Evolutionary conservation across 352 stramenopile genomes (phyloP).

Genomic region (Phytophthora ramorum): DNA sequence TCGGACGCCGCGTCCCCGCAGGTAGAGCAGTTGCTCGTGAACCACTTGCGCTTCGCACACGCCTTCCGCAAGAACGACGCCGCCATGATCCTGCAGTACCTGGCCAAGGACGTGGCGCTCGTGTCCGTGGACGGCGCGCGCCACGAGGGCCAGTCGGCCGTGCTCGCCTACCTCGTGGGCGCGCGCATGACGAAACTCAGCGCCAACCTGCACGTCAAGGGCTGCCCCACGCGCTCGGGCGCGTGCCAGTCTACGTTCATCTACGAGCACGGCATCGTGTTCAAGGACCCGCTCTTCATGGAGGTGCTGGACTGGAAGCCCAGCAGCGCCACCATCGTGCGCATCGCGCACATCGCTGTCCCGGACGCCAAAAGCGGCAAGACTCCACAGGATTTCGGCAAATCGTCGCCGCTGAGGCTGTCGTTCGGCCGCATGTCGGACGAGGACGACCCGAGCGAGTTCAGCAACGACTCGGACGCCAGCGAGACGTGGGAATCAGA

Average conservation of each 20-base stretch:
- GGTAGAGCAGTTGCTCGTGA: conserved; percentile 59
- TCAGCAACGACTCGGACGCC: conserved; percentile 33
- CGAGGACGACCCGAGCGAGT: conserved; percentile 38
- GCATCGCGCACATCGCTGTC: conserved; percentile 57
- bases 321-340: conserved; percentile 32
- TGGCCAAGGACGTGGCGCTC: conserved; percentile 66
- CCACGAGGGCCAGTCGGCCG: conserved; percentile 61
- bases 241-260: conserved; percentile 72
- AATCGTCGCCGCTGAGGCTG: conserved; percentile 32
- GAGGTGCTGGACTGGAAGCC: conserved; percentile 75
- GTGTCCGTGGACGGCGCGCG: conserved; percentile 51
- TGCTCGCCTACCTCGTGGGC: conserved; percentile 77
- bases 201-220: conserved; percentile 70
- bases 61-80: conserved; percentile 83
- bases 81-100: conserved; percentile 66
- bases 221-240: conserved; percentile 52
- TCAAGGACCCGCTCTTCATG: conserved; percentile 70
- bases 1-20: conserved; percentile 20
- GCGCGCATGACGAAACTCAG: conserved; percentile 76
- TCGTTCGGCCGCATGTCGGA: conserved; percentile 42
- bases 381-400: conserved; percentile 40
- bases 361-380: conserved; percentile 50
- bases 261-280: conserved; percentile 78
- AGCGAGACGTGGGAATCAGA: conserved; percentile 29
- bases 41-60: conserved; percentile 68